Evolutionary conservation across 768 basidiomycete genomes (phyloP), one percentile per base, ranked within the genome.

Genomic region (Russula foetens): DNA sequence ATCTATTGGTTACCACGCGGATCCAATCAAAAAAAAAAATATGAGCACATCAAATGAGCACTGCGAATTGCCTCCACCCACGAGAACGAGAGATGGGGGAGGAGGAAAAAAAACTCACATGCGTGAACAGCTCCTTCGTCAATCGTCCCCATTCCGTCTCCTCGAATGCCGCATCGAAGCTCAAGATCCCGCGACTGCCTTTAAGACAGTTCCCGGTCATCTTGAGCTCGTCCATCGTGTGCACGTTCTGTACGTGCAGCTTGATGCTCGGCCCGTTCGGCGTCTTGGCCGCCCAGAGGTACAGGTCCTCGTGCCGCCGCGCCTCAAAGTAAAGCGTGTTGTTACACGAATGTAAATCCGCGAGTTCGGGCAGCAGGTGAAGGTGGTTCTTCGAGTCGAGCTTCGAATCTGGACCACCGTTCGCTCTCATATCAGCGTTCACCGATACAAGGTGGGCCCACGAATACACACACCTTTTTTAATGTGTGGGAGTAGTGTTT

Each of bases 151-250:
- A 94, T 75, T 89, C 92, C 54, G 83, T 87, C 53, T 90, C 84
- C 48, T 98, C 92, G 72, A 97, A 98, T 45, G 78, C 83, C 62
- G 85, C 82, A 74, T 97, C 95, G 71, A 99, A 99, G 70, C 90
- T 91, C 65, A 98, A 75, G 56, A 98, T 75, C 5, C 95, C 96
- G 55, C 97, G 77, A 69, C 90, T 91, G 19, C 97, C 97, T 74
- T 96, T 97, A 66, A 99, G 74, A 73, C 97, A 99, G 72, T 99
- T 98, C 33, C 97, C 97, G 7, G 94, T 96, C 95, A 99, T 90
- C 77, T 98, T 98, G 65, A 99, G 79, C 73, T 99, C 97, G 75
- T 98, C 97, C 97, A 98, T 98, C 45, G 97, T 99, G 73, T 99
- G 97, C 56, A 96, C 81, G 70, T 98, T 99, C 75, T 97, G 95